Base-by-base conservation (phyloP, 768 basidiomycete genomes). In the Psilocybe tampanensis region DNA sequence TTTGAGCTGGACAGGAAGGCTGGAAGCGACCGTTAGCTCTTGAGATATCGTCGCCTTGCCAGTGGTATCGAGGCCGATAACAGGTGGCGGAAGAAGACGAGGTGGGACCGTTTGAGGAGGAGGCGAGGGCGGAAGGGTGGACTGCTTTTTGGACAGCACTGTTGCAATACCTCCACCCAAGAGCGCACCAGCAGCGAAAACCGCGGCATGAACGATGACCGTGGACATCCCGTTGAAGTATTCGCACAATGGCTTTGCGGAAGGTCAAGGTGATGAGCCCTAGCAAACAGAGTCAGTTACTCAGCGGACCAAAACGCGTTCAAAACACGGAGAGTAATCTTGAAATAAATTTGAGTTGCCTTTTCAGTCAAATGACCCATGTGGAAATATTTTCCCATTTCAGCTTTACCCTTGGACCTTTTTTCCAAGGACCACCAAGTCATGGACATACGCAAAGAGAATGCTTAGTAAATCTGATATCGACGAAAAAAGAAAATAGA, bases 131-230 rank as follows among this genome's bases (percentile, higher is more conserved):
- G 60, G 23, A 11, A 48, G 41, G 22, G 61, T 50, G 60, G 64
- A 69, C 50, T 39, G 36, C 15, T 60, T 75, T 48, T 71, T 75
- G 22, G 77, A 69, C 11, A 86, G 66, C 17, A 69, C 80, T 3
- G 81, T 78, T 26, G 83, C 85, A 49, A 89, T 80, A 8, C 91
- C 88, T 17, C 92, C 92, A 36, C 94, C 94, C 22, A 95, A 75
- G 21, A 88, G 68, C 1, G 92, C 89, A 22, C 94, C 94, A 42
- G 90, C 86, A 52, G 94, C 86, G 68, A 96, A 95, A 47, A 89
- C 80, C 21, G 86, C 88, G 21, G 82, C 86, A 60, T 85, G 88
- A 2, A 89, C 62, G 52, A 86, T 60, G 47, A 75, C 72, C 18
- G 69, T 68, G 19, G 76, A 62, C 75, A 69, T 69, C 47, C 48